These are phyloP conservation scores for Tephrocybe rancida DNA, from an alignment of 768 basidiomycete species.

Conservation along the genomic window DNA sequence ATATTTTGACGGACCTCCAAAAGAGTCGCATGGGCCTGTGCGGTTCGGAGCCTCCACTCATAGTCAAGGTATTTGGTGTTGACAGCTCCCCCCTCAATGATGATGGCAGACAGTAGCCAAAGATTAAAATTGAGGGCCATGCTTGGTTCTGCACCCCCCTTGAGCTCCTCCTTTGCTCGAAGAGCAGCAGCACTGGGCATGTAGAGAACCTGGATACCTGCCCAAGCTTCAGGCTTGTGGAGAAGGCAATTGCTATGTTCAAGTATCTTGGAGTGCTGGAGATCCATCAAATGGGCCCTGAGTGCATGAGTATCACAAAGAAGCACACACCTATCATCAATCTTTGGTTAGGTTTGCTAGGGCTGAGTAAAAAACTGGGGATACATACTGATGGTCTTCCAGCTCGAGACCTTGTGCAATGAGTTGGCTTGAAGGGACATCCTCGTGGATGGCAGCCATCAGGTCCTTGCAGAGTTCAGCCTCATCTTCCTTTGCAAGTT, in stretches of 20 bases:
- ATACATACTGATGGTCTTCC: slow-evolving; percentile 34
- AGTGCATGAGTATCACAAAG: slow-evolving; percentile 11
- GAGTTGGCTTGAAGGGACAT: no score
- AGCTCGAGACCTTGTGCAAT: no score
- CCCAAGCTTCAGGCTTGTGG: background rate
- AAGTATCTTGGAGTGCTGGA: background rate
- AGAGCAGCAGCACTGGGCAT: background rate
- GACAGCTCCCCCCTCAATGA: background rate
- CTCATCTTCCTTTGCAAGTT: background rate
- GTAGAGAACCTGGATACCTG: slow-evolving; percentile 1
- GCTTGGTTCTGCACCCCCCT: background rate
- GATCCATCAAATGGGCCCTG: slow-evolving; percentile 24
- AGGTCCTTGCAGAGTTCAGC: background rate
- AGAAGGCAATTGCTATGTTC: background rate
- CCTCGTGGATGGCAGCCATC: background rate
- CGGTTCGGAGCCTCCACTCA: slow-evolving; percentile 8
- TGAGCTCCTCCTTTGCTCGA: background rate
- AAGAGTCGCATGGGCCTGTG: slow-evolving; percentile 11
- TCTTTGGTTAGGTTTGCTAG: no score
- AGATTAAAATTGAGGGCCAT: background rate
- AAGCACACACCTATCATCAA: slow-evolving; percentile 15
- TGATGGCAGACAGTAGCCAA: background rate
- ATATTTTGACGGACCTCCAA: slow-evolving; percentile 10
- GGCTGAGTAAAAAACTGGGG: no score
- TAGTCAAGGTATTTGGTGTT: background rate